phyloP scores from a whole-genome alignment of 129 eudicot species.

The Oenanthe sinensis region DNA sequence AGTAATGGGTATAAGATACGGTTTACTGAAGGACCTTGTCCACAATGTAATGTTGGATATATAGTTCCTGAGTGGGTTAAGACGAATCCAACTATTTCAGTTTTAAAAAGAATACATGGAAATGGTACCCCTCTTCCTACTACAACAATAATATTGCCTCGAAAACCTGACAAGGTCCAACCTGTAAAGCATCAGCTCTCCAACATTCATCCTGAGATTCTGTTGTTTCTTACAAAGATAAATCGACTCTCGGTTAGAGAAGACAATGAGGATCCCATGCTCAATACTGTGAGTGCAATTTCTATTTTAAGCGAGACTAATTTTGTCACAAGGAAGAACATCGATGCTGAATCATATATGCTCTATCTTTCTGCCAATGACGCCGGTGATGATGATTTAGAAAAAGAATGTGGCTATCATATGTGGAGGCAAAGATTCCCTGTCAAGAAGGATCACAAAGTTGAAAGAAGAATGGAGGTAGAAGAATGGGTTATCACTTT shows the following conservation, averaged over 20 bases:
- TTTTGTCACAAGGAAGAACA: constrained; percentile 31
- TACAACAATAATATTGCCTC: constrained; percentile 47
- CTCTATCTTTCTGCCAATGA: constrained; percentile 42
- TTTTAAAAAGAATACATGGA: constrained; percentile 32
- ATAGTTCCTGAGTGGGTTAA: constrained; percentile 73
- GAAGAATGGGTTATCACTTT: constrained; percentile 52
- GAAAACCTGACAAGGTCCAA: constrained; percentile 46
- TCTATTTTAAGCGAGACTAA: constrained; percentile 54
- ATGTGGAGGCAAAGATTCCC: constrained; percentile 66
- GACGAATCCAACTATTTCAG: constrained; percentile 28
- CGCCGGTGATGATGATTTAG: constrained; percentile 4
- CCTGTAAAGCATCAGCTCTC: constrained; percentile 52
- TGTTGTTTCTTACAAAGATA: constrained; percentile 48
- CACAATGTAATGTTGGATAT: constrained; percentile 48
- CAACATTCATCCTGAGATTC: constrained; percentile 45
- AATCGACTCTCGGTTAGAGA: constrained; percentile 40
- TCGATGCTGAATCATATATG: constrained; percentile 46
- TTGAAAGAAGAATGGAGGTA: constrained; percentile 36
- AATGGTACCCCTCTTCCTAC: constrained; percentile 29
- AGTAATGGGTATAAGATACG: constrained; percentile 60
- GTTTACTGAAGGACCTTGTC: constrained; percentile 51
- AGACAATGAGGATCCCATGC: constrained; percentile 27
- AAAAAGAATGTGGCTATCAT: constrained; percentile 37
- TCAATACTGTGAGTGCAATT: constrained; percentile 27
- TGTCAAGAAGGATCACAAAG: constrained; percentile 31